Evolutionary conservation across 1,139 yeast species (phyloP).

Genomic region (Candida sanyaensis): DNA sequence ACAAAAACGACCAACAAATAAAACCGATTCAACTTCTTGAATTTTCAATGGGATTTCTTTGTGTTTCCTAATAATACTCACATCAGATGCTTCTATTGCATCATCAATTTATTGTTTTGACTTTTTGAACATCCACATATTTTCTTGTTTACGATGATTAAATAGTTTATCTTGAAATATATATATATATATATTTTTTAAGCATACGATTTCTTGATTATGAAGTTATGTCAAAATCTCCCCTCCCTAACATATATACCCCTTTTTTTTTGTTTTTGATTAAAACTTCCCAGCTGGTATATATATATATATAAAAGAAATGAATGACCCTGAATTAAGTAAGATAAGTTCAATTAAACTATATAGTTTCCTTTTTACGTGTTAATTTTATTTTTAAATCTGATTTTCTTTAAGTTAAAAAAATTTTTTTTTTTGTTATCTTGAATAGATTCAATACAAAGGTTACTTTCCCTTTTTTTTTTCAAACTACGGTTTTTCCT

Average conservation of each 20-base stretch:
- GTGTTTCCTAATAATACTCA: not conserved
- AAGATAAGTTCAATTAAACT: not conserved
- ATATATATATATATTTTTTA: not conserved
- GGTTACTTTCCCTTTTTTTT: not conserved
- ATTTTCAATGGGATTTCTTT: not conserved
- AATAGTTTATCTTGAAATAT: not conserved
- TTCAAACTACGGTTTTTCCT: not conserved
- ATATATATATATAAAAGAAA: not conserved
- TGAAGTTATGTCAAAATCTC: not conserved
- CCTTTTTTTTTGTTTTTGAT: not conserved
- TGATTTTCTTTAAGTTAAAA: too few species aligned
- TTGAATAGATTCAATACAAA: constrained; percentile 3
- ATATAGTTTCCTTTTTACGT: constrained; percentile 2
- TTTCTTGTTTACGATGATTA: not conserved
- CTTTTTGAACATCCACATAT: not conserved
- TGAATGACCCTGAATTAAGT: not conserved
- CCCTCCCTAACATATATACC: not conserved
- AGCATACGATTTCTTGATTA: not conserved
- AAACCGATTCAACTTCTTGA: too few species aligned
- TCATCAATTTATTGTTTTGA: not conserved
- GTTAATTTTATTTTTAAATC: not conserved
- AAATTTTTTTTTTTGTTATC: constrained; percentile 7
- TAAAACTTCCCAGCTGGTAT: constrained; percentile 2
- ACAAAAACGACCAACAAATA: not conserved
- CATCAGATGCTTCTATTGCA: not conserved